Evolutionary conservation across 495 filamentous ascomycete species (phyloP).

Genomic region (Rostrohypoxylon terebratum): DNA sequence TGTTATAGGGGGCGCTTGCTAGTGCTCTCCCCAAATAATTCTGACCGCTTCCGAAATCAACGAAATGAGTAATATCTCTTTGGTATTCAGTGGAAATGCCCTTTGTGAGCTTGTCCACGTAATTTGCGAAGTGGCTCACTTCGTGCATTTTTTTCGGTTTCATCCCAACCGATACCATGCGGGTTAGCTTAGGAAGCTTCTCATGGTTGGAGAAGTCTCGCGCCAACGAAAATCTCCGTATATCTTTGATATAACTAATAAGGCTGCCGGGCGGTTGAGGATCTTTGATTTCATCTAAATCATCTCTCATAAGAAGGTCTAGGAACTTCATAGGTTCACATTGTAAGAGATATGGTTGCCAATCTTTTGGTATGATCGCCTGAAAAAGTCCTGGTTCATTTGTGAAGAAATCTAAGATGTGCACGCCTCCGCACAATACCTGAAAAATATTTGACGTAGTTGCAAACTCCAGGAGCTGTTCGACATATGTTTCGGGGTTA

Average conservation of each 20-base stretch:
- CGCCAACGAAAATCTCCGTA: conserved; percentile 75
- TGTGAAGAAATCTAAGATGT: conserved; percentile 97
- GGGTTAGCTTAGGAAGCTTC: conserved; percentile 66
- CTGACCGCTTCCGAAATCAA: conserved; percentile 96
- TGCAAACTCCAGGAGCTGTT: conserved; percentile 80
- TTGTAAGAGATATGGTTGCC: conserved; percentile 79
- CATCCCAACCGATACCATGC: conserved; percentile 87
- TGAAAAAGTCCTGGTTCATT: conserved; percentile 80
- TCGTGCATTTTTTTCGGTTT: conserved; percentile 96
- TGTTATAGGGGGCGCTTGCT: conserved; percentile 85
- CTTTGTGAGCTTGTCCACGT: conserved; percentile 66
- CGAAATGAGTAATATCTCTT: conserved; percentile 81
- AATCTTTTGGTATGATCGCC: conserved; percentile 77
- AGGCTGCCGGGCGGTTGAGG: conserved; percentile 74
- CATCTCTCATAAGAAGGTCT: conserved; percentile 80
- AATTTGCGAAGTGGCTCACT: conserved; percentile 72
- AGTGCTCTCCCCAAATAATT: conserved; percentile 93
- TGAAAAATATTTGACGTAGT: conserved; percentile 82
- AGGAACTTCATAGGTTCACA: conserved; percentile 79
- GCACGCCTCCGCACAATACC: conserved; percentile 89
- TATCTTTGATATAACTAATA: conserved; percentile 76
- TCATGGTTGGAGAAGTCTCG: conserved; percentile 66
- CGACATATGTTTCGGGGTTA: conserved; percentile 75
- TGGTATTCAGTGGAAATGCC: conserved; percentile 56
- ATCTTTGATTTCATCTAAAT: conserved; percentile 63